These are phyloP conservation scores for Pyricularia grisea DNA, from an alignment of 2,329 filamentous ascomycete species.

Conservation along the genomic window DNA sequence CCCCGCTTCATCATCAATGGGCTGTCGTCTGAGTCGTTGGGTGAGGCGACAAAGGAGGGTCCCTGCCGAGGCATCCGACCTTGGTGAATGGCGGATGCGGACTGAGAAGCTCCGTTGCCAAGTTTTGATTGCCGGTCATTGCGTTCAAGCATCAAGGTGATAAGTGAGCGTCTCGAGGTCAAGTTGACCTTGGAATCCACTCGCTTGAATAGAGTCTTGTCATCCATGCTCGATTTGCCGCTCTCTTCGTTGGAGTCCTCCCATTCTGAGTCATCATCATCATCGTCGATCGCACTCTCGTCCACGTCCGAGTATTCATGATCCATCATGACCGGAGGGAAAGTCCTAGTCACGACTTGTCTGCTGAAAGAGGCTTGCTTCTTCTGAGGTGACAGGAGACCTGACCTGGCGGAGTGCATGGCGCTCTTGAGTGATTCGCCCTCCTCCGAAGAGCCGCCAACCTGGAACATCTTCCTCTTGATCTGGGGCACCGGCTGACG, in stretches of 20 bases:
- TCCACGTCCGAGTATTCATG: conserved; percentile 56
- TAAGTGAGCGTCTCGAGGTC: conserved; percentile 75
- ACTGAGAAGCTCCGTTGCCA: conserved; percentile 57
- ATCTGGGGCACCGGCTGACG: conserved; percentile 22
- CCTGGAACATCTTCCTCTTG: conserved; percentile 37
- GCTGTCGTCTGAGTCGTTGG: conserved; percentile 52
- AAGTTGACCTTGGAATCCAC: conserved; percentile 83
- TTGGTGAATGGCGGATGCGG: conserved; percentile 57
- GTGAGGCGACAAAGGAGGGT: conserved; percentile 35
- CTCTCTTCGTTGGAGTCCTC: conserved; percentile 69
- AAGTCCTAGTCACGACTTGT: conserved; percentile 59
- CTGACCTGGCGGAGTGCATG: conserved; percentile 33
- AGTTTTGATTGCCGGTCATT: conserved; percentile 62
- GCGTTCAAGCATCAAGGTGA: conserved; percentile 80
- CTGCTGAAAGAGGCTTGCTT: conserved; percentile 80
- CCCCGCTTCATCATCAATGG: conserved; percentile 56
- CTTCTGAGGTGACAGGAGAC: conserved; percentile 39
- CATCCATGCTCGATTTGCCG: conserved; percentile 72
- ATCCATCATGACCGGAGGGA: conserved; percentile 39
- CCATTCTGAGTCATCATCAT: conserved; percentile 53
- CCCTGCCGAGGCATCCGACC: conserved; percentile 10
- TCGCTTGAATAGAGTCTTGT: conserved; percentile 74
- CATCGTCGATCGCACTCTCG: conserved; percentile 73
- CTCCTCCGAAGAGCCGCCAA: conserved; percentile 60
- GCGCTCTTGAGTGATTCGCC: conserved; percentile 61